Base-by-base conservation (phyloP, 2,329 filamentous ascomycete genomes). In the Hymenoscyphus salicellus region DNA sequence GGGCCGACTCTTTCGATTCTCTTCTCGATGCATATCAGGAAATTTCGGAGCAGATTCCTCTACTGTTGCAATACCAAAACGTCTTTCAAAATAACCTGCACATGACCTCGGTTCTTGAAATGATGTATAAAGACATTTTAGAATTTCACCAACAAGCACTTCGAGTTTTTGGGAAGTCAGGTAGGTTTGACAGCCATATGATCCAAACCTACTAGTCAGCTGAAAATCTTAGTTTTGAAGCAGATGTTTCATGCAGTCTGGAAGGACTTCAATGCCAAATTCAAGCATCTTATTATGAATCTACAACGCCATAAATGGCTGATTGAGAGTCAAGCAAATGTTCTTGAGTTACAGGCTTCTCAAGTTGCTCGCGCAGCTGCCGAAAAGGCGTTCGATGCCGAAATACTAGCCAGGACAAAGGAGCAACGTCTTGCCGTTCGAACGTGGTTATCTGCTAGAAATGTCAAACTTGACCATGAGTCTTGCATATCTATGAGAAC, bases 81-180 rank as follows among this genome's bases (percentile, higher is more conserved):
- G 58, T 77, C 0, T 77, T 79, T 62, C 61, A 63, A 11, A 56
- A 72, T 2, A 74, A 73, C 10, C 57, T 64, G 0, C 59, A 76
- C 17, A 75, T 81, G 72, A 63, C 67, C 5, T 56, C 66, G 1
- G 71, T 76, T 7, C 69, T 80, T 3, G 71, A 65, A 23, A n/a
- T 74, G 23, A 76, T 79, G 5, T 80, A 77, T 55, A 67, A 71
- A 6, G 78, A 80, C 58, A 76, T 78, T 5, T 69, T 80, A 0
- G 74, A 76, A 2, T 80, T 80, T 61, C 78, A 80, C 62, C 20
- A 28, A 46, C 33, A 46, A 28, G 58, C 58, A 16, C 20, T 60
- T 52, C 46, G 46, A 52, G 46, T 26, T 11, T 52, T 52, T 52
- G n/a, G n/a, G 8, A 20, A 52, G 14, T 26, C 46, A 52, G 23